Evolutionary conservation across 2,329 filamentous ascomycete species (phyloP).

Genomic region (Leptodontidium sp.): DNA sequence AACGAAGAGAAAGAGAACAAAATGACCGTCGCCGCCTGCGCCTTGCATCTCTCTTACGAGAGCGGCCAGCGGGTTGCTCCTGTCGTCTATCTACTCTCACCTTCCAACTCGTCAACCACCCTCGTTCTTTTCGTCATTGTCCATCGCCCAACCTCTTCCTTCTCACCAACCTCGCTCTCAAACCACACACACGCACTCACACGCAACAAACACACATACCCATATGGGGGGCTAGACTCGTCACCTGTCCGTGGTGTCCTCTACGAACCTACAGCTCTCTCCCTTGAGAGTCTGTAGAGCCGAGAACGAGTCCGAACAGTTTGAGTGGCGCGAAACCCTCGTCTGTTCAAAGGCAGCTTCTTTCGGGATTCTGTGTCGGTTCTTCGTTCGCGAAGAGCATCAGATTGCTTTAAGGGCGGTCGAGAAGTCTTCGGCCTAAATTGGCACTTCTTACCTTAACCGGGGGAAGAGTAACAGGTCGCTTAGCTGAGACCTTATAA

Average conservation of each 20-base stretch:
- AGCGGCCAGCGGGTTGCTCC: too few relatives aligned
- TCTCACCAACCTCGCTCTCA: background rate
- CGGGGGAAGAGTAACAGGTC: background rate
- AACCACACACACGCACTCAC: background rate
- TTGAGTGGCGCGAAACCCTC: constrained; percentile 2
- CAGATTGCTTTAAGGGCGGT: background rate
- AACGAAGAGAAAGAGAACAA: too few relatives aligned
- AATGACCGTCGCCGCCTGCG: too few relatives aligned
- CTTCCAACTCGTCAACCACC: too few relatives aligned
- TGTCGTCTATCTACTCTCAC: too few relatives aligned
- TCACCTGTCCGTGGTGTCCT: constrained; percentile 24
- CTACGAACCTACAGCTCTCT: constrained; percentile 30
- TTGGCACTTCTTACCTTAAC: background rate
- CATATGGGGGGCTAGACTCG: constrained; percentile 18
- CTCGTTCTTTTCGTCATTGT: too few relatives aligned
- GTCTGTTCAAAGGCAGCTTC: background rate
- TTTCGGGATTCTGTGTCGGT: background rate
- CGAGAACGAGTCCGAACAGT: constrained; percentile 24
- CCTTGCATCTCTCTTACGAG: too few relatives aligned
- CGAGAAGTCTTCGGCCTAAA: background rate
- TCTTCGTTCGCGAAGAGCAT: background rate
- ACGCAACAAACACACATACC: background rate
- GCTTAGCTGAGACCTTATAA: background rate
- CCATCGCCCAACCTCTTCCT: background rate
- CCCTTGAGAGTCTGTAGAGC: constrained; percentile 27